phyloP scores from a whole-genome alignment of 805 yeast species.

The Cyberlindnera mississippiensis region DNA sequence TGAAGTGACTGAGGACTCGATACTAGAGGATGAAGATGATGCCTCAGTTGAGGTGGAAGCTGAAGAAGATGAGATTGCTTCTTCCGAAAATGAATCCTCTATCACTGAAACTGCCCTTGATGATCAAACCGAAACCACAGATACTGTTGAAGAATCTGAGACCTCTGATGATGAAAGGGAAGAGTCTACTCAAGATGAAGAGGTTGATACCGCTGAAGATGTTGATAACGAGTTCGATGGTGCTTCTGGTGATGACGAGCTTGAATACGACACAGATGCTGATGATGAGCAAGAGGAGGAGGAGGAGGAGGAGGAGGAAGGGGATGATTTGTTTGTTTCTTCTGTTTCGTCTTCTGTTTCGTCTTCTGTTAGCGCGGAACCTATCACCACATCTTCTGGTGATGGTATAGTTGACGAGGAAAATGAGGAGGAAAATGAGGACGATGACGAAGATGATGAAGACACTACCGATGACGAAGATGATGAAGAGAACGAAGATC shows the following conservation, averaged over 20 bases:
- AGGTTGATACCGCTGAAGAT: neutral
- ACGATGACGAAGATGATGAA: conserved; percentile 1
- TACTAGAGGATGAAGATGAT: conserved; percentile 2
- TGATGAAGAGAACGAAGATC: neutral
- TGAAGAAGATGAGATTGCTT: no score
- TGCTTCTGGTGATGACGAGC: neutral
- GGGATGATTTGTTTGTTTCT: no score
- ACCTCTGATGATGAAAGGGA: neutral
- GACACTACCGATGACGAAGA: conserved; percentile 2
- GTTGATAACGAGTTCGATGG: neutral
- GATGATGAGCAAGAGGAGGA: neutral
- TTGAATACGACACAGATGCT: conserved; percentile 1
- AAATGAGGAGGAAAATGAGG: conserved; percentile 1
- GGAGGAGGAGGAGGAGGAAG: no score
- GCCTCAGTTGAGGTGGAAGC: neutral
- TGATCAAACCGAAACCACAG: conserved; percentile 3
- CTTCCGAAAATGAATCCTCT: no score
- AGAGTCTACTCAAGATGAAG: neutral
- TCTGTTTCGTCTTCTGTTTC: neutral
- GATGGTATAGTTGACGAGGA: neutral
- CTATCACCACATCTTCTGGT: neutral
- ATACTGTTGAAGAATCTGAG: neutral
- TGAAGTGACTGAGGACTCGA: neutral
- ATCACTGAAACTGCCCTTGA: conserved; percentile 1
- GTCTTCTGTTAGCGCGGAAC: neutral